phyloP scores from a whole-genome alignment of 805 yeast genomes.

The Wickerhamiella lipophila region DNA sequence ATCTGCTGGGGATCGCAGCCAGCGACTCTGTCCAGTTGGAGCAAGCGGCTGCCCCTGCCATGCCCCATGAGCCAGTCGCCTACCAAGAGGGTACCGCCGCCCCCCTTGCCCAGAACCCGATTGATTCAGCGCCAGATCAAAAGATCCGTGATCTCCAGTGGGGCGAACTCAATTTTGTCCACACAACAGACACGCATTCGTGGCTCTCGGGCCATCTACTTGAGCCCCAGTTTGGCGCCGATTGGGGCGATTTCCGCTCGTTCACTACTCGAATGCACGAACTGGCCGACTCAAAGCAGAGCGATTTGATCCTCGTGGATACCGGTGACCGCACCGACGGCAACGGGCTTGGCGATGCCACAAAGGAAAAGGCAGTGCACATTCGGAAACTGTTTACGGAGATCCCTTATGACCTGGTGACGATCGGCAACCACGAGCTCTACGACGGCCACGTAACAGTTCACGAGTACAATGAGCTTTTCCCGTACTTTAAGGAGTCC shows the following conservation, averaged over 20 bases:
- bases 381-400: slow-evolving; percentile 49
- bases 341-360: slow-evolving; percentile 66
- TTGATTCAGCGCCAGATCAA: slow-evolving; percentile 9
- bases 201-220: slow-evolving; percentile 55
- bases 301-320: slow-evolving; percentile 62
- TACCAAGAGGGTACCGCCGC: neutral
- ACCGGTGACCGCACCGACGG: slow-evolving; percentile 93
- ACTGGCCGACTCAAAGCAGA: slow-evolving; percentile 34
- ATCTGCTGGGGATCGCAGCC: neutral
- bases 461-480: slow-evolving; percentile 44
- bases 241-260: slow-evolving; percentile 88
- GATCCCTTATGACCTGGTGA: slow-evolving; percentile 59
- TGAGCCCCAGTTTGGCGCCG: slow-evolving; percentile 46
- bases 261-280: slow-evolving; percentile 42
- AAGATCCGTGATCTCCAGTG: slow-evolving; percentile 34
- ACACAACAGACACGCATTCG: slow-evolving; percentile 92
- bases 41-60: neutral
- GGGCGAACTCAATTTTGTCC: slow-evolving; percentile 72
- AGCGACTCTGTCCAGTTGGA: neutral
- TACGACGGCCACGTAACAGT: slow-evolving; percentile 51
- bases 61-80: neutral
- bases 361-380: slow-evolving; percentile 50
- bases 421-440: slow-evolving; percentile 84
- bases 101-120: neutral
- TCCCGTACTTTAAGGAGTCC: slow-evolving; percentile 41